phyloP scores from a whole-genome alignment of 306 rosid genomes.

The Cicer judaicum region DNA sequence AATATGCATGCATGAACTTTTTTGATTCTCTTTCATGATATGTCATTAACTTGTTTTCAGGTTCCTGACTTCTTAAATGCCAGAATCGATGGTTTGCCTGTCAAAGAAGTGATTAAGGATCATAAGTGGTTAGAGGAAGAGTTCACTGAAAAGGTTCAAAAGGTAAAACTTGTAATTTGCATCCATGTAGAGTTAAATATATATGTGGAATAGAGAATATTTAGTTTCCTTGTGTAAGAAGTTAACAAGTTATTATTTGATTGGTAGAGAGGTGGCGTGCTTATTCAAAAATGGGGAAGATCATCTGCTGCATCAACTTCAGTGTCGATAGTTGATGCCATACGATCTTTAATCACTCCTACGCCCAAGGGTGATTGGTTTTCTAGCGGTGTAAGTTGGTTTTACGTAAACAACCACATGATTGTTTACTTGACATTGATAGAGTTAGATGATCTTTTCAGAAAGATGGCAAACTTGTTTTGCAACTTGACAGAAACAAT shows the following conservation, averaged over 20 bases:
- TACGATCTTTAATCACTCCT: conserved; percentile 79
- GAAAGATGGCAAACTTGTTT: not conserved
- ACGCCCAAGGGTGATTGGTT: conserved; percentile 99
- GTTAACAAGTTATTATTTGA: conserved; percentile 39
- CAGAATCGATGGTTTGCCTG: conserved; percentile 80
- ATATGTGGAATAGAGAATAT: conserved; percentile 7
- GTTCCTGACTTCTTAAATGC: conserved; percentile 97
- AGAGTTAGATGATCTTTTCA: conserved; percentile 19
- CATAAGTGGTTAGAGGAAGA: conserved; percentile 92
- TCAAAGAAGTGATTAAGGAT: conserved; percentile 88
- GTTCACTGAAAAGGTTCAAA: conserved; percentile 84
- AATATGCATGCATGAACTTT: conserved; percentile 9
- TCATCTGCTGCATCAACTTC: conserved; percentile 99
- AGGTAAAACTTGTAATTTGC: conserved; percentile 54
- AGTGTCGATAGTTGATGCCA: conserved; percentile 87
- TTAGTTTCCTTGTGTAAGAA: conserved; percentile 27
- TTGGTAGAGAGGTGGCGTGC: conserved; percentile 89
- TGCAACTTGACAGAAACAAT: not conserved
- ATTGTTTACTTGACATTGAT: conserved; percentile 9
- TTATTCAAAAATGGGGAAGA: conserved; percentile 96
- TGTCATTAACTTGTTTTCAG: conserved; percentile 50
- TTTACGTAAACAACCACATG: conserved; percentile 9
- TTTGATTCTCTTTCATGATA: conserved; percentile 37
- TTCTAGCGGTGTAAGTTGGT: conserved; percentile 84
- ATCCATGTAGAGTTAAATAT: conserved; percentile 20